A percentile compares a stretch with the other conserved stretches of the same genome.
Evolutionary conservation across 192 early-diverging fungal species (phyloP).

Genomic region (Gorgonomyces haynaldii): DNA sequence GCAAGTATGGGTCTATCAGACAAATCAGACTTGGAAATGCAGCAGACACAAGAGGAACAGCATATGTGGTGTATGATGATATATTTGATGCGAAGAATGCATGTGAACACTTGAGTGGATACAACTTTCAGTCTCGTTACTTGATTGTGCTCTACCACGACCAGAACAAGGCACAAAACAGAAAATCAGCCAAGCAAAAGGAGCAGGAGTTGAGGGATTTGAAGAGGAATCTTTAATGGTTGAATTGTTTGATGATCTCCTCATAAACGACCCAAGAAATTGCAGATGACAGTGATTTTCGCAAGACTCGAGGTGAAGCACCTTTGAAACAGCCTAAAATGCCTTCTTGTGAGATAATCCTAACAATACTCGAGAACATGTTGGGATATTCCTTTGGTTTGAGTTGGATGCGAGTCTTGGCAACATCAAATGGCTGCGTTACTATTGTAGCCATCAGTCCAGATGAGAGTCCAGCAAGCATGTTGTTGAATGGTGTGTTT

Average conservation of each 20-base stretch:
- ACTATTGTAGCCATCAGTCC: constrained; percentile 64
- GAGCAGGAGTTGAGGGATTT: neutral
- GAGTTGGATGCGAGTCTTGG: constrained; percentile 88
- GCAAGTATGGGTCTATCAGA: constrained; percentile 82
- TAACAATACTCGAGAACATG: constrained; percentile 27
- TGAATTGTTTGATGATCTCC: constrained; percentile 28
- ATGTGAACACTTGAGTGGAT: constrained; percentile 90
- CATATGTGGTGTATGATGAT: constrained; percentile 97
- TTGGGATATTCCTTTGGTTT: constrained; percentile 59
- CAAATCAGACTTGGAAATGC: constrained; percentile 84
- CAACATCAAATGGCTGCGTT: constrained; percentile 90
- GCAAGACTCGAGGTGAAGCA: constrained; percentile 62
- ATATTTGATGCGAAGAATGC: constrained; percentile 96
- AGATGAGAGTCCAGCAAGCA: constrained; percentile 49
- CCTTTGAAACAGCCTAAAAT: constrained; percentile 72
- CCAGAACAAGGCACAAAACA: constrained; percentile 66
- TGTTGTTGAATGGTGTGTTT: constrained; percentile 37
- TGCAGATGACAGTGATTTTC: constrained; percentile 74
- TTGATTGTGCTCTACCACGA: constrained; percentile 89
- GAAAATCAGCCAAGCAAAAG: constrained; percentile 28
- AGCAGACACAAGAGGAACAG: constrained; percentile 82
- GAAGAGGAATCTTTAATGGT: neutral
- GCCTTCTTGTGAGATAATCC: constrained; percentile 60
- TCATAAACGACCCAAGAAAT: constrained; percentile 94
- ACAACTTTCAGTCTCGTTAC: constrained; percentile 90